Percentiles rank a stretch among this genome's conserved stretches.
Evolutionary conservation across 2,329 filamentous ascomycete species (phyloP).

Genomic region (Hypoxylon sp.): DNA sequence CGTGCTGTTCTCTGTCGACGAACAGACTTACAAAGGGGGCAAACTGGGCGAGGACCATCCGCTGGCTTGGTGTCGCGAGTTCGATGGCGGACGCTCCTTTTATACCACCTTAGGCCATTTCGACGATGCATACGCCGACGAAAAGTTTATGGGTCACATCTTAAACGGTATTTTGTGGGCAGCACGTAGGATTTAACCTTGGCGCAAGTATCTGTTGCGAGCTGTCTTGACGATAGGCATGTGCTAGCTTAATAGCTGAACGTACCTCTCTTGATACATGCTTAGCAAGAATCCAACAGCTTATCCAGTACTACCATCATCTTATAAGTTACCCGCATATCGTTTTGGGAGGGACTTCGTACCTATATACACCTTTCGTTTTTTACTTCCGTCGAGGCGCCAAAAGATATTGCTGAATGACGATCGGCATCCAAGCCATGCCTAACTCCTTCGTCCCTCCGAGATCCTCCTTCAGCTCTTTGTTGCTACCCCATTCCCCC

Average conservation of each 20-base stretch:
- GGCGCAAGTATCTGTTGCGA: neutral
- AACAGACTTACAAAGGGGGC: slow-evolving; percentile 49
- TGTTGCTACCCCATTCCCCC: too few relatives aligned
- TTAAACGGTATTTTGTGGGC: slow-evolving; percentile 38
- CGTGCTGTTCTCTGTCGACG: slow-evolving; percentile 50
- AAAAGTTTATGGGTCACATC: slow-evolving; percentile 40
- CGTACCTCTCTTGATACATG: too few relatives aligned
- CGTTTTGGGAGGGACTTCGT: too few relatives aligned
- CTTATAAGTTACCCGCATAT: neutral
- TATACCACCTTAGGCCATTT: slow-evolving; percentile 55
- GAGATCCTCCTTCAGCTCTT: too few relatives aligned
- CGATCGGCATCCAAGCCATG: slow-evolving; percentile 14
- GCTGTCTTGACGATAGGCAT: too few relatives aligned
- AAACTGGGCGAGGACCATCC: slow-evolving; percentile 50
- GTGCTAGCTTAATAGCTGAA: too few relatives aligned
- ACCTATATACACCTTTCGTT: too few relatives aligned
- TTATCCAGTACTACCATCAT: neutral
- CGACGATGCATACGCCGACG: slow-evolving; percentile 50
- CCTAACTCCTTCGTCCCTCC: too few relatives aligned
- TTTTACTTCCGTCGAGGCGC: too few relatives aligned
- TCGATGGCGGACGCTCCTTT: slow-evolving; percentile 51
- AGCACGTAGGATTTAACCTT: slow-evolving; percentile 12
- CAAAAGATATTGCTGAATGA: slow-evolving; percentile 4
- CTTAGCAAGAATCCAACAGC: too few relatives aligned
- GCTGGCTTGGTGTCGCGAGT: slow-evolving; percentile 52